These are phyloP conservation scores for Ceratorhiza oryzae-sativae DNA, from an alignment of 1,284 basidiomycete species.

Conservation along the genomic window DNA sequence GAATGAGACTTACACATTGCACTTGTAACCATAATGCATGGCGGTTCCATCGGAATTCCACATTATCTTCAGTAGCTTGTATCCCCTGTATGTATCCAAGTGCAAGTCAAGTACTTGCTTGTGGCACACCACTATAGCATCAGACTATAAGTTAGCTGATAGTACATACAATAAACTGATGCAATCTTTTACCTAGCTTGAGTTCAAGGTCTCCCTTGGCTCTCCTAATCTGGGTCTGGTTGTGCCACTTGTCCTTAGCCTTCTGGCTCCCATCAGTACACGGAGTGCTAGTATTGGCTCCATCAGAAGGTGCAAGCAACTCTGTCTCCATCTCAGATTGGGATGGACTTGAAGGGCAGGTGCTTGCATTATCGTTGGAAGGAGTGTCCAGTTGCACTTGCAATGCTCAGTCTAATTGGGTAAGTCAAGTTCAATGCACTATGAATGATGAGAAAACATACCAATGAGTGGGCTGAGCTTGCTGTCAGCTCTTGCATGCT, in stretches of 20 bases:
- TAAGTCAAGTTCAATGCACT: not conserved
- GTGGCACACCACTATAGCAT: not conserved
- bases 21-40: not conserved
- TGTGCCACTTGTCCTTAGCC: no score
- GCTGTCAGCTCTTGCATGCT: not conserved
- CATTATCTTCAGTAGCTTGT: not conserved
- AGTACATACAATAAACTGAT: not conserved
- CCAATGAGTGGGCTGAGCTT: not conserved
- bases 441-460: not conserved
- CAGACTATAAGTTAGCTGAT: not conserved
- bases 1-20: not conserved
- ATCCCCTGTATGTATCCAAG: not conserved
- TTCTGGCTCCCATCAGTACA: no score
- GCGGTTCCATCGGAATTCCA: not conserved
- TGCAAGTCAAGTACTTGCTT: not conserved
- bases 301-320: not conserved
- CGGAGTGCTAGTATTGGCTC: not conserved
- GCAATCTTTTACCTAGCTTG: not conserved
- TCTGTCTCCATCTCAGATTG: not conserved
- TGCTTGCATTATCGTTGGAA: not conserved
- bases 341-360: not conserved
- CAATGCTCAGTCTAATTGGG: not conserved
- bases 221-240: no score
- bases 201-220: not conserved
- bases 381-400: not conserved